A percentile compares a stretch with the other conserved stretches of the same genome.
Evolutionary conservation across 768 basidiomycete species (phyloP).

Genomic region (Suillus hirtellus): DNA sequence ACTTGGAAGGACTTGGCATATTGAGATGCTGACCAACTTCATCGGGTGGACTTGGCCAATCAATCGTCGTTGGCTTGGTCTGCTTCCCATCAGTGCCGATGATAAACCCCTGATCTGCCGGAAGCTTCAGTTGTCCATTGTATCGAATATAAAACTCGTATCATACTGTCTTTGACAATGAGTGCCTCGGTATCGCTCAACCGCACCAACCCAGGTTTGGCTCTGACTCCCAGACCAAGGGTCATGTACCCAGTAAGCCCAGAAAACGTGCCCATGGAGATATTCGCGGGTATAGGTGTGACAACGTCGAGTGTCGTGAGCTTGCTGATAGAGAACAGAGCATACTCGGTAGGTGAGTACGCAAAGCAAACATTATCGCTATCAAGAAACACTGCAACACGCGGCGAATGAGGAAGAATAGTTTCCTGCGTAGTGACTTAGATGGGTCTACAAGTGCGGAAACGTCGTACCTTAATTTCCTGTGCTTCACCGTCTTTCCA

Average conservation of each 20-base stretch:
- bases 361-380: slow-evolving; percentile 67
- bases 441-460: slow-evolving; percentile 1
- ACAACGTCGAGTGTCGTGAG: slow-evolving; percentile 58
- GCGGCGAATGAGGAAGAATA: slow-evolving; percentile 85
- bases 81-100: slow-evolving; percentile 60
- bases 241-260: slow-evolving; percentile 87
- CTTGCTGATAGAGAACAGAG: slow-evolving; percentile 65
- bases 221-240: slow-evolving; percentile 72
- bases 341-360: slow-evolving; percentile 68
- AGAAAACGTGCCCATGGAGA: slow-evolving; percentile 73
- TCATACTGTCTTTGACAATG: slow-evolving; percentile 79
- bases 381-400: slow-evolving; percentile 75
- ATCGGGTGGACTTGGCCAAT: slow-evolving; percentile 82
- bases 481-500: slow-evolving; percentile 87
- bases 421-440: slow-evolving; percentile 61
- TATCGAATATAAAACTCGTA: background rate
- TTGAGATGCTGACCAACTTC: slow-evolving; percentile 59
- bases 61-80: slow-evolving; percentile 50
- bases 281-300: slow-evolving; percentile 39
- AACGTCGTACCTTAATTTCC: slow-evolving; percentile 56
- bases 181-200: slow-evolving; percentile 64
- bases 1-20: slow-evolving; percentile 64
- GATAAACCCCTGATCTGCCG: slow-evolving; percentile 65
- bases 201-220: slow-evolving; percentile 60
- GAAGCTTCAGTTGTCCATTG: slow-evolving; percentile 7